Base-by-base conservation (phyloP, 345 rosid genomes). In the Populus alba region DNA sequence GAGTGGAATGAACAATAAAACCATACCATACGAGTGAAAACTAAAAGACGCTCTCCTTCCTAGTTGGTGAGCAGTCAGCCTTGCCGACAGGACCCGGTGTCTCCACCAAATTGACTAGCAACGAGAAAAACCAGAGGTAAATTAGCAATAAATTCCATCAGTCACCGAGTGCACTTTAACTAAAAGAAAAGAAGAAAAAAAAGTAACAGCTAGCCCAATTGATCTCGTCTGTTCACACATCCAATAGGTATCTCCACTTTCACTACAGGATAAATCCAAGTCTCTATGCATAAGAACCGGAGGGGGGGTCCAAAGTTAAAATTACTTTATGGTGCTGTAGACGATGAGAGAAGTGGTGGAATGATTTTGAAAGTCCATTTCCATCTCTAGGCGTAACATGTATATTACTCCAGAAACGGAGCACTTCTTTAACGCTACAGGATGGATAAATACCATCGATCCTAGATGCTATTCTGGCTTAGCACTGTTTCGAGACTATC, bases 31-130 rank as follows among this genome's bases (percentile, higher is more conserved):
- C 57, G 8, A 71, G 82, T 71, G 43, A 25, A 29, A n/a, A 15
- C 6, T 73, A 49, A 74, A 77, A 37, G 25, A 72, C 70, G 69
- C 69, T 77, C 51, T 76, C 75, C 74, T 77, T 77, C 43, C 80
- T 72, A 74, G 91, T 89, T 81, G 87, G 84, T 88, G 81, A 87
- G 83, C 78, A 65, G 87, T 89, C 82, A 49, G 70, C 81, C 75
- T 76, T 81, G 82, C 85, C 85, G 78, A 85, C 88, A 82, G 61
- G 37, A 4, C 47, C 70, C 78, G 70, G 31, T 77, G 63, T 82
- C 76, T 71, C 77, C 81, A 75, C 71, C 74, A 75, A 79, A 71
- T 81, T 71, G 35, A 81, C 49, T 79, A 75, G 63, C 81, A 76
- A 74, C 75, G 61, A 62, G 49, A 75, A 78, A 33, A 71, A 62